Evolutionary conservation across 2,329 filamentous ascomycete species (phyloP).

Genomic region (Cytospora leucostoma): DNA sequence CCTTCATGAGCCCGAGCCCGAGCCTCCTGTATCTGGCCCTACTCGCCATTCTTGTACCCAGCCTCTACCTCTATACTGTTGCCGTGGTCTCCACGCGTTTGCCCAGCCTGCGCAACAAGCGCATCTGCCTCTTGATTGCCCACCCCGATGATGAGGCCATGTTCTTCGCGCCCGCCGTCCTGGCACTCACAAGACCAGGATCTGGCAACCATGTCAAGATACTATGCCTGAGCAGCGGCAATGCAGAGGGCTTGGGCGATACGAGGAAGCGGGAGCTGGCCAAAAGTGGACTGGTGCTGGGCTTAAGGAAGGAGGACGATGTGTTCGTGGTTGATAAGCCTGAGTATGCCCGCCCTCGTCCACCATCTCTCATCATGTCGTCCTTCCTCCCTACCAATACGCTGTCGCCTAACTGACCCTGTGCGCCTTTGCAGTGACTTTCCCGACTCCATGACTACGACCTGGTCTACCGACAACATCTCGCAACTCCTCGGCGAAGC

Average conservation of each 20-base stretch:
- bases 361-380: slow-evolving; percentile 7
- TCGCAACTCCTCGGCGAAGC: slow-evolving; percentile 68
- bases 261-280: slow-evolving; percentile 81
- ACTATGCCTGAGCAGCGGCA: slow-evolving; percentile 83
- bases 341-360: slow-evolving; percentile 44
- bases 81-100: slow-evolving; percentile 53
- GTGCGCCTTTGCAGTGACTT: slow-evolving; percentile 56
- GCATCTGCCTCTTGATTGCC: slow-evolving; percentile 89
- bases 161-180: slow-evolving; percentile 92
- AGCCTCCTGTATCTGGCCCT: slow-evolving; percentile 34
- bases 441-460: slow-evolving; percentile 82
- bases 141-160: slow-evolving; percentile 99
- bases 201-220: slow-evolving; percentile 92
- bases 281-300: slow-evolving; percentile 76
- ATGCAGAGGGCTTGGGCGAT: slow-evolving; percentile 85
- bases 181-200: slow-evolving; percentile 78
- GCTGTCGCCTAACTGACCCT: slow-evolving; percentile 5
- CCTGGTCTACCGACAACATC: slow-evolving; percentile 74
- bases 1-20: slow-evolving; percentile 33
- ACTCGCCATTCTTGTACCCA: slow-evolving; percentile 46
- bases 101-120: slow-evolving; percentile 74
- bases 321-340: slow-evolving; percentile 82
- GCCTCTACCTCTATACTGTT: slow-evolving; percentile 55
- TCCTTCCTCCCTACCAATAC: not conserved
- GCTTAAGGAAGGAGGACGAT: slow-evolving; percentile 73